Evolutionary conservation across 1,284 basidiomycete genomes (phyloP).

Genomic region (Ganoderma lucidum): DNA sequence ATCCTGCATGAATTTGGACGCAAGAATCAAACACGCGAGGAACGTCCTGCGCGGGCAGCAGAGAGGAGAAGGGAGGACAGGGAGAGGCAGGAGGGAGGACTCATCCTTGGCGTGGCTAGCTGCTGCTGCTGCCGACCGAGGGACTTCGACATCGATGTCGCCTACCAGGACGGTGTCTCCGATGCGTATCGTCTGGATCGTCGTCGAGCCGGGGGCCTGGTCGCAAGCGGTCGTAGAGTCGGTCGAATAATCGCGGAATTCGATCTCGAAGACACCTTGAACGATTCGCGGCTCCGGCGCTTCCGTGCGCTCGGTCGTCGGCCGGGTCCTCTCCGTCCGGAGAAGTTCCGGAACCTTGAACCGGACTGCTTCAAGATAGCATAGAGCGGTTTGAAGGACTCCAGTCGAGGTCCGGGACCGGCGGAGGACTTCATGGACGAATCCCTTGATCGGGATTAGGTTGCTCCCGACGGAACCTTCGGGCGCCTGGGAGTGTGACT

Average conservation of each 20-base stretch:
- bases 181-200: slow-evolving; percentile 26
- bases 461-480: slow-evolving; percentile 40
- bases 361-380: slow-evolving; percentile 80
- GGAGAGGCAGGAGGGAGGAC: slow-evolving; percentile 50
- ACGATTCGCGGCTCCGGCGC: slow-evolving; percentile 56
- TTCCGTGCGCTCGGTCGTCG: slow-evolving; percentile 42
- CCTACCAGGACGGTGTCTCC: slow-evolving; percentile 21
- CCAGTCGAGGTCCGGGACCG: slow-evolving; percentile 79
- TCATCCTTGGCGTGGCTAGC: slow-evolving; percentile 26
- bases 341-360: slow-evolving; percentile 68
- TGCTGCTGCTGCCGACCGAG: neutral
- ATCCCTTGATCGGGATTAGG: slow-evolving; percentile 67
- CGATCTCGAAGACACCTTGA: slow-evolving; percentile 35
- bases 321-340: slow-evolving; percentile 52
- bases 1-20: slow-evolving; percentile 93
- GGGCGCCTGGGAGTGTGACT: slow-evolving; percentile 32
- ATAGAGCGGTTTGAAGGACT: slow-evolving; percentile 80
- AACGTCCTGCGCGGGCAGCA: slow-evolving; percentile 90
- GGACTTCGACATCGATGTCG: slow-evolving; percentile 12
- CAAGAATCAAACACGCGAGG: slow-evolving; percentile 87
- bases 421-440: slow-evolving; percentile 80
- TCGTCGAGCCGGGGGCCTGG: slow-evolving; percentile 17
- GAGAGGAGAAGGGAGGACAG: slow-evolving; percentile 76
- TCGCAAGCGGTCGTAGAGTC: slow-evolving; percentile 23
- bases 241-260: neutral